Evolutionary conservation across 169 alveolate genomes (phyloP).

Genomic region (Plasmodium sp.): DNA sequence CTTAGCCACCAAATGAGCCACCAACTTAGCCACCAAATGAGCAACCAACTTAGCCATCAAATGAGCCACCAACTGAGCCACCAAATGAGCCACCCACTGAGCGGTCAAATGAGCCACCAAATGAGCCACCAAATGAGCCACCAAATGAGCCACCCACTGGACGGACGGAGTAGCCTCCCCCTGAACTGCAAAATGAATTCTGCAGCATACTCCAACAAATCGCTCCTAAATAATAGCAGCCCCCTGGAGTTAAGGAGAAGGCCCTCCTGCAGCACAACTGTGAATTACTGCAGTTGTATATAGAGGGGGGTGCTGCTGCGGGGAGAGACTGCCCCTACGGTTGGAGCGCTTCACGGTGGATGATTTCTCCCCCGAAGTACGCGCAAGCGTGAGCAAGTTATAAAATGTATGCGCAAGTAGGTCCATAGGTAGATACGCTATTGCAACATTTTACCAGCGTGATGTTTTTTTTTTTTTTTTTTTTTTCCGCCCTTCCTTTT

Average conservation of each 20-base stretch:
- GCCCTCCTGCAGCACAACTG: constrained; percentile 17
- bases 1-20: neutral
- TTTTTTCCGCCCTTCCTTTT: neutral
- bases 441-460: neutral
- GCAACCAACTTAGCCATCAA: neutral
- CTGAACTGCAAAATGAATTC: constrained; percentile 7
- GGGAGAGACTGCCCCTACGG: too few relatives aligned
- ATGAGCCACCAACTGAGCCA: neutral
- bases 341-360: neutral
- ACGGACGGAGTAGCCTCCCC: neutral
- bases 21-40: neutral
- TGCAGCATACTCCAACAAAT: neutral
- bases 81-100: neutral
- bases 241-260: constrained; percentile 2
- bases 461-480: neutral
- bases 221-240: neutral
- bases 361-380: neutral
- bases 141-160: neutral
- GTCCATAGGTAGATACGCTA: neutral
- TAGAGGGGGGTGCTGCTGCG: neutral
- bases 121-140: neutral
- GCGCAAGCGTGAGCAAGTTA: neutral
- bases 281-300: constrained; percentile 56
- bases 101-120: neutral
- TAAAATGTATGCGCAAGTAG: neutral